These are phyloP conservation scores for Abelmoschus esculentus DNA, from an alignment of 345 rosid species.

Conservation along the genomic window DNA sequence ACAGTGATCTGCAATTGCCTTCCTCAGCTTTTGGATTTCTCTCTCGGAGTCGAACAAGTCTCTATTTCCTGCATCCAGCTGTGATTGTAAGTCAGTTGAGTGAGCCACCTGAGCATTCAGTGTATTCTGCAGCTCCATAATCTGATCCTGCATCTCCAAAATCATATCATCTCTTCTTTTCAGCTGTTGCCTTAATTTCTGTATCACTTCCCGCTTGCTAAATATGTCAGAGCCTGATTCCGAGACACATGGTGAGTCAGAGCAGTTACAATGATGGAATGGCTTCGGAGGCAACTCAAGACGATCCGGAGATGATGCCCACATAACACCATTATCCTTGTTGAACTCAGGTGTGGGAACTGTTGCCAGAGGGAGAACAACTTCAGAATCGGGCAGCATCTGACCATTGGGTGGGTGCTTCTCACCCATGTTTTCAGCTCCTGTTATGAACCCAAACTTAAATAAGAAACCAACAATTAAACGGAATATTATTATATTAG, in stretches of 20 bases:
- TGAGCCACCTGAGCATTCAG: conserved; percentile 50
- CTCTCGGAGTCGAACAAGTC: conserved; percentile 73
- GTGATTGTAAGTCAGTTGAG: conserved; percentile 63
- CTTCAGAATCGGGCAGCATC: conserved; percentile 42
- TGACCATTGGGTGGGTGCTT: conserved; percentile 40
- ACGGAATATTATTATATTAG: neutral
- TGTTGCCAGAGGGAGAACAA: conserved; percentile 61
- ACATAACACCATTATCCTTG: conserved; percentile 60
- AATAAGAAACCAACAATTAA: conserved; percentile 6
- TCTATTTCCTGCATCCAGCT: conserved; percentile 60
- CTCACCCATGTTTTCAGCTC: conserved; percentile 41
- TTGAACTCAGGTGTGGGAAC: conserved; percentile 50
- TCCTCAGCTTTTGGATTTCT: conserved; percentile 79
- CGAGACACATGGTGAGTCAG: conserved; percentile 91
- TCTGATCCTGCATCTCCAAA: conserved; percentile 96
- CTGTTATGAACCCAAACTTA: conserved; percentile 27
- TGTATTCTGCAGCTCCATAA: conserved; percentile 62
- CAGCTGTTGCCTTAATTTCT: conserved; percentile 84
- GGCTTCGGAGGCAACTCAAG: conserved; percentile 73
- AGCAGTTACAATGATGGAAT: conserved; percentile 71
- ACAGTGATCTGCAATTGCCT: conserved; percentile 83
- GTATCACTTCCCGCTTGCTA: conserved; percentile 87
- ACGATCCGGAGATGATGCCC: conserved; percentile 79
- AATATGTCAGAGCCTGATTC: conserved; percentile 93
- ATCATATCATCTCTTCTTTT: conserved; percentile 92